Evolutionary conservation across 164 flowering plant genomes (phyloP), one percentile per base, ranked within the genome.

Genomic region (Hamamelis virginiana): DNA sequence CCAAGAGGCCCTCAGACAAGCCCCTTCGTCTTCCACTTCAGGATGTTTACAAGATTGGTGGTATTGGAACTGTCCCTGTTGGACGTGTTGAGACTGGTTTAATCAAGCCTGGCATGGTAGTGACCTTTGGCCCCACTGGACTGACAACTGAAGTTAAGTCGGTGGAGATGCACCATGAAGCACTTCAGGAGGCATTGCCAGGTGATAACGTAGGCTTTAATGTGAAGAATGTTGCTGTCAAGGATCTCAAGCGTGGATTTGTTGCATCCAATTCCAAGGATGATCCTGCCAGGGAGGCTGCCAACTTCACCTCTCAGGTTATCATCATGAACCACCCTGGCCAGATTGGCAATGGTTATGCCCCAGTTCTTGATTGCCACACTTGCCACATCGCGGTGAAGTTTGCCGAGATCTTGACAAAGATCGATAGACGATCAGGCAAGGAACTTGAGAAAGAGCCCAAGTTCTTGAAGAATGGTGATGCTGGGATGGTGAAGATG

Each of bases 31-130:
- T 85, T 47, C 88, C 88, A 16, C 88, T 85, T 66, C 86, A 83
- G 83, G 88, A 85, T 69, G 86, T 85, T 23, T 85, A 85, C 85
- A 85, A 85, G 83, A 85, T 85, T 65, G 88, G 88, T 19, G 88
- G 86, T 41, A 85, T 85, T 76, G 88, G 88, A 27, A 85, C 88
- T 59, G 88, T 85, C 23, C 86, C 83, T 5, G 86, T 84, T 14
- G 88, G 88, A 12, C 83, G 88, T 61, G 86, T 82, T 60, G 88
- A 85, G 62, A 82, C 88, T 51, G 88, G 88, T 71, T 16, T 79
- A 26, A 28, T 84, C 59, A 84, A 82, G 77, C 88, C 88, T 44
- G 88, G 86, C 62, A 84, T 84, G 86, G 81, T 84, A 52, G 86
- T 84, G 16, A 82, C 88, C 15, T 85, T 85, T 62, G 88, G 78